Percentiles rank a stretch among this genome's conserved stretches.
phyloP scores from a whole-genome alignment of 2,329 filamentous ascomycete genomes.

The Neofusicoccum laricinum region DNA sequence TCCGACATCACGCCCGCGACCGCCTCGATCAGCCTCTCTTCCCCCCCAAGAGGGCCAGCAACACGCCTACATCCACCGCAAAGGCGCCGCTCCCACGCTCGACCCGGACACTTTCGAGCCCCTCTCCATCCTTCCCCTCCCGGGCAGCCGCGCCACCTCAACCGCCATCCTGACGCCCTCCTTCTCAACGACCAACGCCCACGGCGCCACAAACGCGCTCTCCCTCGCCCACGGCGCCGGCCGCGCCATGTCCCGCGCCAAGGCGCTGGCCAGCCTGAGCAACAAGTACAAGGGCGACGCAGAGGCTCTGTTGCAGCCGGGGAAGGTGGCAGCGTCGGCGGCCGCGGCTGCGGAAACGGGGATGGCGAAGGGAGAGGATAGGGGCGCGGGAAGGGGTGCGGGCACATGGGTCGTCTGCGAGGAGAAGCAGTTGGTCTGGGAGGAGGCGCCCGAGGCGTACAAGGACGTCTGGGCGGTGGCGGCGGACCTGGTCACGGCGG shows the following conservation, averaged over 20 bases:
- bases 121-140: slow-evolving; percentile 33
- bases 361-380: not conserved
- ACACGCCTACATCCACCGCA: slow-evolving; percentile 36
- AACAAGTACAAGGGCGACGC: slow-evolving; percentile 33
- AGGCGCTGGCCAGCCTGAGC: slow-evolving; percentile 29
- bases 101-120: slow-evolving; percentile 23
- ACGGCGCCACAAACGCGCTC: slow-evolving; percentile 32
- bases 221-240: slow-evolving; percentile 40
- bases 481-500: slow-evolving; percentile 33
- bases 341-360: not conserved
- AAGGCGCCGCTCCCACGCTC: slow-evolving; percentile 37
- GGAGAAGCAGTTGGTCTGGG: slow-evolving; percentile 36
- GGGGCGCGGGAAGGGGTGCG: slow-evolving; percentile 18
- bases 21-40: not conserved
- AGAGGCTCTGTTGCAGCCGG: slow-evolving; percentile 27
- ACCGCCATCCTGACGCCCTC: slow-evolving; percentile 36
- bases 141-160: slow-evolving; percentile 37
- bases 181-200: slow-evolving; percentile 27
- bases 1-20: not conserved
- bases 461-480: slow-evolving; percentile 38
- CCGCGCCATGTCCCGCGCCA: slow-evolving; percentile 35
- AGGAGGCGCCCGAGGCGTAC: slow-evolving; percentile 39
- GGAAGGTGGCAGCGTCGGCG: not conserved
- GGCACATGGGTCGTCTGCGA: slow-evolving; percentile 40
- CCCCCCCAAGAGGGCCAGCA: not conserved